Percentiles rank a stretch among this genome's conserved stretches.
phyloP scores from a whole-genome alignment of 2,329 filamentous ascomycete genomes.

The Fusarium sp. region DNA sequence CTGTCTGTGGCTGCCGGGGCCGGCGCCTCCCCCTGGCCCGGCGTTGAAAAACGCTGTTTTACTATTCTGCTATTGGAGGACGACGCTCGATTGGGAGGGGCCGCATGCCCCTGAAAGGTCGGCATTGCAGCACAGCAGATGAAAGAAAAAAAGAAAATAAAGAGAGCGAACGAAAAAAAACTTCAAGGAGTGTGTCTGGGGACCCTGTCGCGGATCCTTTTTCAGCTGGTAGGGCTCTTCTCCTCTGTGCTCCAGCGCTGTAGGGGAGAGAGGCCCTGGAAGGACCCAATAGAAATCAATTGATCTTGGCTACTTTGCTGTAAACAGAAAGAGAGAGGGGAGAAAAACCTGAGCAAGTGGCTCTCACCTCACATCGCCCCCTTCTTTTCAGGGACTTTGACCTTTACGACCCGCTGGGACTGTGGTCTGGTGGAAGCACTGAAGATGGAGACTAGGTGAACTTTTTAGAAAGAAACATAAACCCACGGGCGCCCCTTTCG shows the following conservation, averaged over 20 bases:
- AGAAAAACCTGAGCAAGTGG: constrained; percentile 1
- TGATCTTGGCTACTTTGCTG: neutral
- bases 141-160: neutral
- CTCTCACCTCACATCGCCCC: constrained; percentile 12
- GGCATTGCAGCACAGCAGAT: constrained; percentile 15
- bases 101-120: constrained; percentile 31
- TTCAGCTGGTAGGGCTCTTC: constrained; percentile 42
- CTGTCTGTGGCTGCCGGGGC: constrained; percentile 36
- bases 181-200: constrained; percentile 18
- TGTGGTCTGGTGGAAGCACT: constrained; percentile 1
- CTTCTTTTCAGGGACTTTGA: constrained; percentile 35
- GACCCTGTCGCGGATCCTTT: constrained; percentile 42
- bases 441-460: neutral
- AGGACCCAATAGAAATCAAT: constrained; percentile 1
- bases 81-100: constrained; percentile 22
- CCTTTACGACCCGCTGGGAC: constrained; percentile 29
- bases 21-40: constrained; percentile 43
- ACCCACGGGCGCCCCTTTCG: constrained; percentile 26
- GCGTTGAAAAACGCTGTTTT: constrained; percentile 26
- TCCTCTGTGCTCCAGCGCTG: neutral
- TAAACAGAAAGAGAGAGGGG: neutral
- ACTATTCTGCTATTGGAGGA: constrained; percentile 23
- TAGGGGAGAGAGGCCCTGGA: constrained; percentile 4
- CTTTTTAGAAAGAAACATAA: constrained; percentile 5
- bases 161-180: neutral